A percentile compares a stretch with the other conserved stretches of the same genome.
Conservation (phyloP, 176 grass and related monocot species). For the Calamus simplicifolius region DNA sequence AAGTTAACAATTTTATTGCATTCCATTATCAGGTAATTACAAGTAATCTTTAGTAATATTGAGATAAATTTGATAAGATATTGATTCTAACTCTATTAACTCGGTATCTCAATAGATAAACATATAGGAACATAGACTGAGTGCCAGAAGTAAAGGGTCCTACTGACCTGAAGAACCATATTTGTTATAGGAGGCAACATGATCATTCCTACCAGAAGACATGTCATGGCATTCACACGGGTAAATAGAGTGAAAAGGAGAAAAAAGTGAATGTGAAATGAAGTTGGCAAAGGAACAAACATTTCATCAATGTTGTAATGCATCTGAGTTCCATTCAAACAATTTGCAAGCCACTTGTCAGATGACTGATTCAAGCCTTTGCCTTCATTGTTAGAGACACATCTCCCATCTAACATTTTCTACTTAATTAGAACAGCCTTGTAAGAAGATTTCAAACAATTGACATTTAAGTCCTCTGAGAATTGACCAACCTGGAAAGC, state of each 20-base stretch:
- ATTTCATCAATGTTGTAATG: conserved; percentile 3
- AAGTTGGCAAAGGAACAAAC: conserved; percentile 13
- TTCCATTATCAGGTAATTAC: too few relatives aligned
- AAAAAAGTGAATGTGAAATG: not conserved
- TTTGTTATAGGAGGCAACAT: conserved; percentile 19
- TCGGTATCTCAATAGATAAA: not conserved
- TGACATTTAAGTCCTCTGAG: not conserved
- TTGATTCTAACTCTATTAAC: not conserved
- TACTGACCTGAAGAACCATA: conserved; percentile 38
- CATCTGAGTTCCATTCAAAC: conserved; percentile 8
- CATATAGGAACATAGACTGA: not conserved
- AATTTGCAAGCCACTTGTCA: conserved; percentile 2
- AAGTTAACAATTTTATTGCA: not conserved
- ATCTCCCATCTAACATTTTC: conserved; percentile 2
- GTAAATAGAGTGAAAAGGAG: not conserved
- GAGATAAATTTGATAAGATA: not conserved
- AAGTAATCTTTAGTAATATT: not conserved
- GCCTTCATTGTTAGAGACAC: conserved; percentile 10
- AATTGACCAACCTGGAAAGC: not conserved
- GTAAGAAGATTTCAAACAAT: not conserved
- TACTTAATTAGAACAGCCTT: not conserved
- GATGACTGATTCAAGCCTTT: conserved; percentile 15
- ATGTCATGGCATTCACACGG: conserved; percentile 24
- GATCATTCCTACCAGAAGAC: conserved; percentile 25
- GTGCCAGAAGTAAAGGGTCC: not conserved